A percentile compares a stretch with the other conserved stretches of the same genome.
Conservation (phyloP, 345 rosid genomes). For the Rhodamnia rubescens region DNA sequence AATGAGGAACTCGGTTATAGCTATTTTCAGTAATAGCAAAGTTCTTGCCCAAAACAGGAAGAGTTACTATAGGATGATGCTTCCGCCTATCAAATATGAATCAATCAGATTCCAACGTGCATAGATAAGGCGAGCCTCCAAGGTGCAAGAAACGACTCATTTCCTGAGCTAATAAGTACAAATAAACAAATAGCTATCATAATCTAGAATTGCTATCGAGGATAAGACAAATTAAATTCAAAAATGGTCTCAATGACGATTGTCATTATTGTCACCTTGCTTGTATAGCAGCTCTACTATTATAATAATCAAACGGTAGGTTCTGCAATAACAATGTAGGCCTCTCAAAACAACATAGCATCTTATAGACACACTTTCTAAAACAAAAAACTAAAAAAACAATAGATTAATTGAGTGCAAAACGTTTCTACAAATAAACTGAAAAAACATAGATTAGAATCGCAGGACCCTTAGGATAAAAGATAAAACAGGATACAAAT, state of each 20-base stretch:
- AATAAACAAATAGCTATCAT: background rate
- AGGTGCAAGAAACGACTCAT: background rate
- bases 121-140: background rate
- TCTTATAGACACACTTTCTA: background rate
- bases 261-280: background rate
- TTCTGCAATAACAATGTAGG: background rate
- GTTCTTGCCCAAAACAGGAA: background rate
- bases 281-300: background rate
- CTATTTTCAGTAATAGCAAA: background rate
- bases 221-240: background rate
- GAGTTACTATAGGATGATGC: background rate
- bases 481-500: background rate
- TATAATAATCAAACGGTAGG: background rate
- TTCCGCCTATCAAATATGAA: background rate
- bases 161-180: background rate
- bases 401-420: background rate
- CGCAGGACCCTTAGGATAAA: background rate
- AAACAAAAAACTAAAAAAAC: background rate
- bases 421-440: background rate
- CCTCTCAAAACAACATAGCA: background rate
- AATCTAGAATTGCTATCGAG: background rate
- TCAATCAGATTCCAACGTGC: background rate
- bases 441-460: background rate
- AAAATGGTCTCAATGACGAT: background rate
- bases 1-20: background rate